Conservation (phyloP, 345 rosid species). For the Murraya paniculata region DNA sequence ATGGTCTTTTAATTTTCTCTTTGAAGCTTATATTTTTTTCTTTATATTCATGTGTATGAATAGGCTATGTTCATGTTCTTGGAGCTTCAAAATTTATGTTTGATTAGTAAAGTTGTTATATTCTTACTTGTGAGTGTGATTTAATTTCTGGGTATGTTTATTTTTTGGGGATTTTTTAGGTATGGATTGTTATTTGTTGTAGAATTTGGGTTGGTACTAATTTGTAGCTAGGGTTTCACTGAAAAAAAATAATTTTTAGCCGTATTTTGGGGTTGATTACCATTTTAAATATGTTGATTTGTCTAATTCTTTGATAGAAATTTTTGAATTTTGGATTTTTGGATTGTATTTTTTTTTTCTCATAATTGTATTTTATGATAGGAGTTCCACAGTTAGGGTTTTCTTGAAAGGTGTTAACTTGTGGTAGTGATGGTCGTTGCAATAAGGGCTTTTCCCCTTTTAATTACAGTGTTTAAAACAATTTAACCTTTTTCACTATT, state of each 20-base stretch:
- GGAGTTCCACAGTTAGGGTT: slow-evolving; percentile 12
- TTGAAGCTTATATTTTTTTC: not conserved
- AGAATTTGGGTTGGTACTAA: slow-evolving; percentile 3
- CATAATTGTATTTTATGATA: not conserved
- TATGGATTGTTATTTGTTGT: not conserved
- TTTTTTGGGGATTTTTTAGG: not conserved
- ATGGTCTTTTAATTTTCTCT: slow-evolving; percentile 39
- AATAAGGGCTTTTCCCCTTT: slow-evolving; percentile 15
- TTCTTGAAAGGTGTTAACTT: slow-evolving; percentile 9
- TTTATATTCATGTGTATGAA: not conserved
- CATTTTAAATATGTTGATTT: not conserved
- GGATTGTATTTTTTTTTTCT: not conserved
- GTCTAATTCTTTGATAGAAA: not conserved
- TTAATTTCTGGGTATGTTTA: slow-evolving; percentile 1
- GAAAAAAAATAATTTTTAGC: too few relatives aligned
- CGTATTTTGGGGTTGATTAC: not conserved
- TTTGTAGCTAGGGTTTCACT: slow-evolving; percentile 14
- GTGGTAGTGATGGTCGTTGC: slow-evolving; percentile 8
- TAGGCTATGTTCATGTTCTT: not conserved
- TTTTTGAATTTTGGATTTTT: not conserved
- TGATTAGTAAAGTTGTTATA: not conserved
- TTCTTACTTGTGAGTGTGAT: not conserved
- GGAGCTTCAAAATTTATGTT: not conserved
- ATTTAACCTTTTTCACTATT: slow-evolving; percentile 2
- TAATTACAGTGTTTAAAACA: not conserved